Base-by-base conservation (phyloP, 2,329 filamentous ascomycete species). In the Botrytis pseudocinerea region DNA sequence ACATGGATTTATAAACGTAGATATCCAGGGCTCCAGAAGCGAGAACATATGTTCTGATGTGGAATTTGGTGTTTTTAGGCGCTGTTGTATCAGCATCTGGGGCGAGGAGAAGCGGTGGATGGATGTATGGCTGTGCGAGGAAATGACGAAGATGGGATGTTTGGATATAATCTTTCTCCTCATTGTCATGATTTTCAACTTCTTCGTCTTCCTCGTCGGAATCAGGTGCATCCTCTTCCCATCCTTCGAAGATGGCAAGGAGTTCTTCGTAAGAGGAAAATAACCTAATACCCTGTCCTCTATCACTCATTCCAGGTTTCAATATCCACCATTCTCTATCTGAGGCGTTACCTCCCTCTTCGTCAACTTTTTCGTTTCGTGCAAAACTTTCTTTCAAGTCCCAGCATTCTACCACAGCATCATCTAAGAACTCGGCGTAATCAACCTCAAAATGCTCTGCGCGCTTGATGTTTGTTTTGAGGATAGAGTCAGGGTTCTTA, bases 271-370 rank as follows among this genome's bases (percentile, higher is more conserved):
- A 93, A 3, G 90, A 93, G 78, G 90, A 93, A 82, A 99, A 99
- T 0, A 99, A 85, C 57, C 93, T 85, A 73, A 99, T 98, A 1
- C 96, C 96, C 81, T 98, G 95, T 0, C 95, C 96, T 38, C 95
- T 89, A 81, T 99, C 96, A 82, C 94, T 97, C 96, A 99, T 98
- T 14, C 95, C 92, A 0, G 96, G 95, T 83, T 99, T 99, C 74
- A 99, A 82, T 77, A 99, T 98, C 96, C 96, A 99, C 95, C 95
- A 99, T 81, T 97, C 90, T 74, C 87, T 87, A 60, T 87, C 83
- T 44, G 71, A 40, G 1, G 73, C 51, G 14, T 75, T 70, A 38
- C 79, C 81, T 25, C 82, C 82, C 64, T 87, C 88, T 77, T 97
- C 97, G 12, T 44, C 51, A 44, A 78, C 81, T 22, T 82, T 82